A percentile compares a stretch with the other conserved stretches of the same genome.
phyloP scores from a whole-genome alignment of 305 asterid genomes.

The Salvia sclarea region DNA sequence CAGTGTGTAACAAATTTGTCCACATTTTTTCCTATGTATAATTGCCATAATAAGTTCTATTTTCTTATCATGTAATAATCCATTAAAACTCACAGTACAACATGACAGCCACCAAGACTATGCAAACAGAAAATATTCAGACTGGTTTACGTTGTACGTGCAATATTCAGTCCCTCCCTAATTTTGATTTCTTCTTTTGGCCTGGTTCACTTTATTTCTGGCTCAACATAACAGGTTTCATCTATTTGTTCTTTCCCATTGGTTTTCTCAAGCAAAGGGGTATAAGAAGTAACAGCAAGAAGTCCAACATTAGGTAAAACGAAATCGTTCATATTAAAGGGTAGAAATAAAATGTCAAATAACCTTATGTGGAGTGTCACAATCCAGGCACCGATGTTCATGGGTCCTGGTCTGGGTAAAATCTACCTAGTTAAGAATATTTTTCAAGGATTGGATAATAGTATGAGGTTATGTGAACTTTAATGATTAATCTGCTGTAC shows the following conservation, averaged over 20 bases:
- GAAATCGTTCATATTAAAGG: neutral
- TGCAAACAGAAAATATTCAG: neutral
- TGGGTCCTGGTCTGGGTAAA: slow-evolving; percentile 14
- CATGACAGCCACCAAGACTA: neutral
- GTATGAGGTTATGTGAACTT: neutral
- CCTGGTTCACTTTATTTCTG: no score
- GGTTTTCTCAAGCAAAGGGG: slow-evolving; percentile 5
- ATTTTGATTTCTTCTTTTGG: slow-evolving; percentile 1
- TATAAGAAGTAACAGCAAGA: neutral
- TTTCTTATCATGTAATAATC: neutral
- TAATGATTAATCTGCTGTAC: neutral
- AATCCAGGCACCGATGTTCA: slow-evolving; percentile 25
- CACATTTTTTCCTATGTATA: slow-evolving; percentile 15
- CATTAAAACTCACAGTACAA: neutral
- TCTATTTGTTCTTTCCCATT: neutral
- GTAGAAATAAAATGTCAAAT: slow-evolving; percentile 17
- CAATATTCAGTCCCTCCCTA: neutral
- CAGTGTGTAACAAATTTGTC: neutral
- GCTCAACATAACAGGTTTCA: slow-evolving; percentile 4
- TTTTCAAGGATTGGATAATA: slow-evolving; percentile 7
- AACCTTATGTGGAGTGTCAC: slow-evolving; percentile 18
- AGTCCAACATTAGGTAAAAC: slow-evolving; percentile 30
- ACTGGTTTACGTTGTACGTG: neutral
- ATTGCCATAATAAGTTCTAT: neutral
- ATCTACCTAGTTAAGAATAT: slow-evolving; percentile 5